phyloP scores from a whole-genome alignment of 345 rosid genomes.

The Corymbia maculata region DNA sequence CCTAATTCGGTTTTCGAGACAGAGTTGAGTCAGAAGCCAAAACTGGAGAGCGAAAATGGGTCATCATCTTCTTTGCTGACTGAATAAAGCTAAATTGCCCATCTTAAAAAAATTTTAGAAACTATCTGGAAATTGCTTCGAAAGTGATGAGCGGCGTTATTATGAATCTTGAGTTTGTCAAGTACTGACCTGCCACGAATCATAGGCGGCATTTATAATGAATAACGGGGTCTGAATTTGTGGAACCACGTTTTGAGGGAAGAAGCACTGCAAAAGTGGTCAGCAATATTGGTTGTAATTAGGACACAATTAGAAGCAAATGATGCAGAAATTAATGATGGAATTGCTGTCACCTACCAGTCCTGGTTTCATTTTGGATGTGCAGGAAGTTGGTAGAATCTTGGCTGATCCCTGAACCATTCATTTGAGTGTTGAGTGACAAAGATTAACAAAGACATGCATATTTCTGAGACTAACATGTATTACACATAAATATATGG shows the following conservation, averaged over 20 bases:
- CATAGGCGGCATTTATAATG: constrained; percentile 84
- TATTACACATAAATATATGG: neutral
- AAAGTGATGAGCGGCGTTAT: neutral
- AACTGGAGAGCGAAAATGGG: neutral
- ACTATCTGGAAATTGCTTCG: neutral
- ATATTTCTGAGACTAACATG: neutral
- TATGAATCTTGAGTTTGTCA: neutral
- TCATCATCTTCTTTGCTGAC: neutral
- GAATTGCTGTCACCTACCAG: constrained; percentile 25
- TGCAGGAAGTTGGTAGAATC: constrained; percentile 70
- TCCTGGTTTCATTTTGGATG: constrained; percentile 49
- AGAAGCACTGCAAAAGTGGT: constrained; percentile 54
- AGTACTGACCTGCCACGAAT: constrained; percentile 86
- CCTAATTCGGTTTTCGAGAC: neutral
- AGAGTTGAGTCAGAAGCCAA: neutral
- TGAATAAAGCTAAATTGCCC: neutral
- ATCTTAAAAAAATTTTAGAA: neutral
- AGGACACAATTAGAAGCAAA: neutral
- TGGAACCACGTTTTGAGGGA: constrained; percentile 67
- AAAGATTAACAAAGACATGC: neutral
- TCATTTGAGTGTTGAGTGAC: neutral
- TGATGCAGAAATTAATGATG: neutral
- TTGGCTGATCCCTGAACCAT: constrained; percentile 63
- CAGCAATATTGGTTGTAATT: neutral
- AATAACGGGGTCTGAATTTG: constrained; percentile 72